These are phyloP conservation scores for Skeletonema tropicum DNA, from an alignment of 108 stramenopile genomes.

Conservation along the genomic window DNA sequence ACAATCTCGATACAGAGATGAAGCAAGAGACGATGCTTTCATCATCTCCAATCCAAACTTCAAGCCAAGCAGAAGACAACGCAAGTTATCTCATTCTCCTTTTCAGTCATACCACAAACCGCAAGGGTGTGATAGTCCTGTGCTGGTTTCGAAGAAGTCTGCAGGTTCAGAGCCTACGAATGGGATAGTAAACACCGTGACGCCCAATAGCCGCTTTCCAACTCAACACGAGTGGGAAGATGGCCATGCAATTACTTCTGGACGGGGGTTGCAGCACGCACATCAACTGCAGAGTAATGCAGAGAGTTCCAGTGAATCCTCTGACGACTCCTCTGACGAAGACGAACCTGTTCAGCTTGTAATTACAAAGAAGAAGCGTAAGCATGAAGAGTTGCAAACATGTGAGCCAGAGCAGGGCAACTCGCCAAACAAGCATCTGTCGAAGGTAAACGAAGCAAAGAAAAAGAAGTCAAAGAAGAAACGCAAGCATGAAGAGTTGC, in stretches of 20 bases:
- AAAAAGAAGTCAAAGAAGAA: neutral
- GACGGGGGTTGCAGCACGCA: neutral
- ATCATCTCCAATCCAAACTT: constrained; percentile 2
- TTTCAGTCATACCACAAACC: neutral
- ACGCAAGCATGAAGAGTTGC: neutral
- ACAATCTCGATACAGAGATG: neutral
- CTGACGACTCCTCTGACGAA: neutral
- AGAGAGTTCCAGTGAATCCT: neutral
- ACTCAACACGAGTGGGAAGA: neutral
- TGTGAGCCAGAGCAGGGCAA: neutral
- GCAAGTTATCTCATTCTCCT: neutral
- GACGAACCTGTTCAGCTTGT: neutral
- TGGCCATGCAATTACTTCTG: neutral
- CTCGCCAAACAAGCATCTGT: neutral
- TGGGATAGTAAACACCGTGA: neutral
- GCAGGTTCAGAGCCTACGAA: neutral
- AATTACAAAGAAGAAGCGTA: constrained; percentile 1
- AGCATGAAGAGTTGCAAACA: neutral
- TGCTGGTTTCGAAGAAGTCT: neutral
- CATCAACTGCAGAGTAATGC: neutral
- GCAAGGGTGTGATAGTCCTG: neutral
- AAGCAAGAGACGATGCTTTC: neutral
- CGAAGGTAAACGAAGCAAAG: neutral
- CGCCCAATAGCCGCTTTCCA: neutral
- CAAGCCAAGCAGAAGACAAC: neutral